Base-by-base conservation (phyloP, 2,329 filamentous ascomycete species). In the Talaromyces sp. region DNA sequence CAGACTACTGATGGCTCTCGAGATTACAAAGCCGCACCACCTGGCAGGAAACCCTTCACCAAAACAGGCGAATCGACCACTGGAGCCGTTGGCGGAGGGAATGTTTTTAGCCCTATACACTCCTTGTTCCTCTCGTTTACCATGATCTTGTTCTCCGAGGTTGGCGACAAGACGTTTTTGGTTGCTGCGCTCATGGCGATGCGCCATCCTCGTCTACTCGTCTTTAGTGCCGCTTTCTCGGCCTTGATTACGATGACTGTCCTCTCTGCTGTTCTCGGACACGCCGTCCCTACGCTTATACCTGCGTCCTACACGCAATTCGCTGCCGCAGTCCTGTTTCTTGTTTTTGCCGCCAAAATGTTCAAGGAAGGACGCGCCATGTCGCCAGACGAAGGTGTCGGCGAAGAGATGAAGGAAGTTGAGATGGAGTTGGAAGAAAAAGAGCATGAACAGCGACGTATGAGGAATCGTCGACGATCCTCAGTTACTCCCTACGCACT, bases 121-220 rank as follows among this genome's bases (percentile, higher is more conserved):
- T 98, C 95, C 3, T 96, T 95, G 73, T 74, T 96, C 13, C 88
- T 98, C 37, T 96, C 95, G 17, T 88, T 97, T 67, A 94, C 93
- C 65, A 99, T 98, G 95, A 99, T 99, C 72, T 83, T 98, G 68
- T 90, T 98, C 72, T 97, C 94, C 56, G 95, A 99, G 77, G 88
- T 99, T 72, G 95, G 95, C 68, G 95, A 99, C 86, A 99, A 99
- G 82, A 99, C 95, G 0, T 99, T 99, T 82, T 85, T 99, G 50
- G 92, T 99, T 25, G 95, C 95, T 7, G 94, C 93, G 8, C 86
- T 99, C 19, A 99, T 99, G 95, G 95, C 95, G 13, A 99, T 99
- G 95, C 95, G 97, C 76, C 94, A 99, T 73, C 90, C 95, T 68
- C 90, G 95, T 61, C 82, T 97, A 69, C 86, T 98, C 13, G 95